Evolutionary conservation across 352 stramenopile species (phyloP), one percentile per base, ranked within the genome.

Genomic region (Blastocystis sp.): DNA sequence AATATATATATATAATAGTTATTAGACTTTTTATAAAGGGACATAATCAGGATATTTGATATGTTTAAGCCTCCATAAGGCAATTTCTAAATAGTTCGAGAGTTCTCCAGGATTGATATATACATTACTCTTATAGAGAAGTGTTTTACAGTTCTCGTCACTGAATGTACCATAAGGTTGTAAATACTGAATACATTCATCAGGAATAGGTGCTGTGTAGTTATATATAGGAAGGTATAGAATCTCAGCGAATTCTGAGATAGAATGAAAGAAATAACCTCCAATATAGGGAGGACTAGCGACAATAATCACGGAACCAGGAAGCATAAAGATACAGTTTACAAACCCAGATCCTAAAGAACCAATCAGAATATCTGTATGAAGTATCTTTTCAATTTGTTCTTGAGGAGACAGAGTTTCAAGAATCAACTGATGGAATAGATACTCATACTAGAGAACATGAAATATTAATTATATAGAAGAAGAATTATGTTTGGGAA

Each of bases 211-310:
- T 30, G 49, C 49, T 27, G 36, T 59, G 19, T 59, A 59, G 19
- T 59, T 59, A 18, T 47, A 59, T 10, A 59, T 40, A 2, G 49
- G 49, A 19, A 59, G 40, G n/a, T 59, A 59, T 27, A 36, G 49
- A 24, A 59, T 43, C 35, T 59, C 36, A 18, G 36, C 33, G 28
- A 39, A 59, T 32, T 59, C 49, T 32, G 49, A 36, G 36, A 59
- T 59, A 30, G 49, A 49, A 18, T 40, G 46, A 30, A 59, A 59
- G 28, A 59, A 59, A 40, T 49, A 59, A 10, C 49, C 49, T n/a
- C 49, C 49, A 16, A 59, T 40, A n/a, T 35, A 59, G 18, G 49
- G 49, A 16, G 49, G 49, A 11, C 36, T 49, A 30, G 49, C 46
- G 7, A 40, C 46, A 23, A 59, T 34, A 32, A 28, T 28, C 9